Conservation (phyloP, 2,329 filamentous ascomycete species). For the Nectriaceae sp. region DNA sequence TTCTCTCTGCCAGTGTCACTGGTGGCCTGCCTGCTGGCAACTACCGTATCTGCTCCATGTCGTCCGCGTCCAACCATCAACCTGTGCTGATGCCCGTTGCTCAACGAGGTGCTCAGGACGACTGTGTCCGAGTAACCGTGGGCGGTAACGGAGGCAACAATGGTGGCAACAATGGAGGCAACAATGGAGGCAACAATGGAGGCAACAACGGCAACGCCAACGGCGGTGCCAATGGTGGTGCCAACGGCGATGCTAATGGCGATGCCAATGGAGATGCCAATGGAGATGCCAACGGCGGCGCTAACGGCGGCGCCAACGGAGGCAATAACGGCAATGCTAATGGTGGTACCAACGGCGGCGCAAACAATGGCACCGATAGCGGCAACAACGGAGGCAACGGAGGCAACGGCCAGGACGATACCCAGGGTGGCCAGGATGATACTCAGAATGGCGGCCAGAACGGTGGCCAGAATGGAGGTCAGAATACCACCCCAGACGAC, state of each 20-base stretch:
- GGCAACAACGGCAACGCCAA: conserved; percentile 21
- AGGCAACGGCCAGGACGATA: conserved; percentile 9
- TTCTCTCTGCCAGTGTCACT: conserved; percentile 53
- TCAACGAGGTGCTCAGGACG: conserved; percentile 67
- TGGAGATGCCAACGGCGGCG: conserved; percentile 12
- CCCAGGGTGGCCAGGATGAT: conserved; percentile 8
- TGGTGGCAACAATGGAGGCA: conserved; percentile 18
- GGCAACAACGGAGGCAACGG: conserved; percentile 5
- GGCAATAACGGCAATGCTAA: conserved; percentile 12
- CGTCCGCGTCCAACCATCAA: conserved; percentile 65
- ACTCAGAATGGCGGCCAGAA: conserved; percentile 10
- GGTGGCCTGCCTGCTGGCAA: conserved; percentile 62
- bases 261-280: conserved; percentile 20
- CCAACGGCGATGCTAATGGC: conserved; percentile 17
- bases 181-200: conserved; percentile 19
- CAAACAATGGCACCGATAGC: conserved; percentile 7
- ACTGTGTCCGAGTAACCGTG: conserved; percentile 64
- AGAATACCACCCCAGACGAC: conserved; percentile 12
- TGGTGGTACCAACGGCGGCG: conserved; percentile 8
- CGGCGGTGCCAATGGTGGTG: conserved; percentile 19
- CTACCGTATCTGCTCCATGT: conserved; percentile 68
- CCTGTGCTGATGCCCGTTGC: conserved; percentile 67
- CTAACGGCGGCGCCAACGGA: conserved; percentile 9
- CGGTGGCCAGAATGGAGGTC: conserved; percentile 7
- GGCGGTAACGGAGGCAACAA: conserved; percentile 27